phyloP scores from a whole-genome alignment of 1,139 yeast genomes.

The Protomyces inundatus region DNA sequence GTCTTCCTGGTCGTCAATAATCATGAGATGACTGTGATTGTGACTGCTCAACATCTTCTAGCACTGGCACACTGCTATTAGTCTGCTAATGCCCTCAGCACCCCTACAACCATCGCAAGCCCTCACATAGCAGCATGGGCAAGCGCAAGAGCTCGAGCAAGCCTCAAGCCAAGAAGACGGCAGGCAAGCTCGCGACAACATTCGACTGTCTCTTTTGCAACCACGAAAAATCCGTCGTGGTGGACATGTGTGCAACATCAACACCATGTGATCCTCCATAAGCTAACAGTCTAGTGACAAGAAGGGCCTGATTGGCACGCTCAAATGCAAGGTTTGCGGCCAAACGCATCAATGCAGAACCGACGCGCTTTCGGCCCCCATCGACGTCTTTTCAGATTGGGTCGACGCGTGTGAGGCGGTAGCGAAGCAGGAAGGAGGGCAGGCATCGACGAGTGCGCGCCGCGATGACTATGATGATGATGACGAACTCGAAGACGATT shows the following conservation, averaged over 20 bases:
- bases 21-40: background rate
- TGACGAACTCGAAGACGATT: slow-evolving; percentile 26
- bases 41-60: background rate
- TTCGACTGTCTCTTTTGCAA: slow-evolving; percentile 57
- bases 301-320: slow-evolving; percentile 74
- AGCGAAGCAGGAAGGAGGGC: slow-evolving; percentile 52
- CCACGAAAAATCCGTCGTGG: slow-evolving; percentile 86
- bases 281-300: slow-evolving; percentile 49
- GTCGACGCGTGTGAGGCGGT: slow-evolving; percentile 97
- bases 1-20: background rate
- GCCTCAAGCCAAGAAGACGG: slow-evolving; percentile 16
- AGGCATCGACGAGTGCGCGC: slow-evolving; percentile 33
- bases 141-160: slow-evolving; percentile 17
- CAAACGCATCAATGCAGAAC: slow-evolving; percentile 88
- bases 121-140: background rate
- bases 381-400: slow-evolving; percentile 96
- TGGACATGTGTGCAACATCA: slow-evolving; percentile 47
- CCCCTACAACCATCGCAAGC: background rate
- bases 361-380: slow-evolving; percentile 73
- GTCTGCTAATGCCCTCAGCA: too few species aligned
- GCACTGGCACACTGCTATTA: background rate
- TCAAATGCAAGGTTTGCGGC: slow-evolving; percentile 90
- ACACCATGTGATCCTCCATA: background rate
- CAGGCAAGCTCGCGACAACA: slow-evolving; percentile 20
- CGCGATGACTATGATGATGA: slow-evolving; percentile 35